Percentiles rank a stretch among this genome's conserved stretches.
phyloP scores from a whole-genome alignment of 108 stramenopile genomes.

The Pseudonitzschia delicatissima region DNA sequence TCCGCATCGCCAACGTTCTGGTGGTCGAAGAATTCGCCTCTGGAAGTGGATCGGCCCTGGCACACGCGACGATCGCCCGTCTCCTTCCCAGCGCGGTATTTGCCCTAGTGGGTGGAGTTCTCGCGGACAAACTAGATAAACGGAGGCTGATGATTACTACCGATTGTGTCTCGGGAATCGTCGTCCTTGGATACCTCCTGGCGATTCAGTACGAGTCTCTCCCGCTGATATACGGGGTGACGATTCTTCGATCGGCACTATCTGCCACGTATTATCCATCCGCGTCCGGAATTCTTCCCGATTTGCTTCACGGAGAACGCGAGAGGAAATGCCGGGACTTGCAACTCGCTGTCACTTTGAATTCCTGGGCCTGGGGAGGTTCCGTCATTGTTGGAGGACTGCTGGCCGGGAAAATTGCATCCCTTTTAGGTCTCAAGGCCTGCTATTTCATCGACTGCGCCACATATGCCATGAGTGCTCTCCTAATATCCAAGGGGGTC shows the following conservation, averaged over 20 bases:
- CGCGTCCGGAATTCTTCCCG: neutral
- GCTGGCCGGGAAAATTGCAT: neutral
- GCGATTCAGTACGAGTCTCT: neutral
- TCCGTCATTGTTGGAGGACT: neutral
- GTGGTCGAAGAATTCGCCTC: neutral
- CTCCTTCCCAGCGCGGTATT: slow-evolving; percentile 19
- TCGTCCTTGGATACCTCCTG: neutral
- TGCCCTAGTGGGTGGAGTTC: slow-evolving; percentile 13
- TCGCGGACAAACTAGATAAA: slow-evolving; percentile 10
- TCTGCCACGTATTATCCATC: neutral
- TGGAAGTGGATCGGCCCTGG: neutral
- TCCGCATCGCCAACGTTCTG: slow-evolving; percentile 8
- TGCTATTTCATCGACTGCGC: neutral
- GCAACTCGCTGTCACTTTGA: neutral
- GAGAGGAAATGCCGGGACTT: neutral
- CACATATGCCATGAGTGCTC: neutral
- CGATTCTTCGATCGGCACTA: neutral
- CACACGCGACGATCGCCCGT: slow-evolving; percentile 1
- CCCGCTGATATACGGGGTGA: neutral
- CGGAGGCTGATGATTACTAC: slow-evolving; percentile 1
- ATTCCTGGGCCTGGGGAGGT: neutral
- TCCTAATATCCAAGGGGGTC: neutral
- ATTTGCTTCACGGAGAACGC: neutral
- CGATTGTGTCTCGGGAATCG: neutral
- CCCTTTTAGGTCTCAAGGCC: neutral